Conservation (phyloP, 2,329 filamentous ascomycete genomes). For the Scedosporium boydii region DNA sequence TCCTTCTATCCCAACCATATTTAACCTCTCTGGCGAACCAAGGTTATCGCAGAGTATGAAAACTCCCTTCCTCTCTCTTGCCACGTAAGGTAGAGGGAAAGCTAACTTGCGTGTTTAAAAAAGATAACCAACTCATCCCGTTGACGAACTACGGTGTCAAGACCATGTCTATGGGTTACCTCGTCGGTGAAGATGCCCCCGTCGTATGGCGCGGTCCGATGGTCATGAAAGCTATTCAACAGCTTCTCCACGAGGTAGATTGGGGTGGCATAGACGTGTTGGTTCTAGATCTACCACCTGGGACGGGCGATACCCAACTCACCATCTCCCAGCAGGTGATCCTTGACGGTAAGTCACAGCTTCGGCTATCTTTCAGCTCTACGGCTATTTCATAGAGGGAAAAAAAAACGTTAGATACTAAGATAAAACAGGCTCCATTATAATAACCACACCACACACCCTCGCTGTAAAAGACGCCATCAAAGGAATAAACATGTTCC, state of each 20-base stretch:
- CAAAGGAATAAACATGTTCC: conserved; percentile 88
- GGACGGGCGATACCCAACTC: conserved; percentile 90
- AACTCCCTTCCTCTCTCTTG: neutral
- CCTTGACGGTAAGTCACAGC: conserved; percentile 56
- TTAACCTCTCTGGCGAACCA: conserved; percentile 73
- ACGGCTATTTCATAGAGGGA: neutral
- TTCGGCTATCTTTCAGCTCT: conserved; percentile 1
- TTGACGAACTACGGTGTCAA: conserved; percentile 92
- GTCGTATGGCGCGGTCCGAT: conserved; percentile 95
- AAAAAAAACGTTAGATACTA: conserved; percentile 1
- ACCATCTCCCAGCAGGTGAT: conserved; percentile 93
- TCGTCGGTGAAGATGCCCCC: conserved; percentile 69
- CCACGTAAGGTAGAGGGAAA: no score
- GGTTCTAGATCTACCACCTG: conserved; percentile 84
- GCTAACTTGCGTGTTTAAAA: neutral
- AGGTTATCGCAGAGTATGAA: conserved; percentile 59
- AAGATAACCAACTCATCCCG: conserved; percentile 73
- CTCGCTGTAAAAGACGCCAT: conserved; percentile 86
- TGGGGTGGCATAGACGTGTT: conserved; percentile 87
- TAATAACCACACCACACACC: conserved; percentile 90
- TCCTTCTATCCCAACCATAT: conserved; percentile 82
- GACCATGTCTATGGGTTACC: conserved; percentile 98
- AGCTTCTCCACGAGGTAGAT: conserved; percentile 88
- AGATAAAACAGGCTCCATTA: conserved; percentile 53
- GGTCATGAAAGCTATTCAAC: conserved; percentile 95